A percentile compares a stretch with the other conserved stretches of the same genome.
phyloP scores from a whole-genome alignment of 2,329 filamentous ascomycete genomes.

The Lojkania enalia region DNA sequence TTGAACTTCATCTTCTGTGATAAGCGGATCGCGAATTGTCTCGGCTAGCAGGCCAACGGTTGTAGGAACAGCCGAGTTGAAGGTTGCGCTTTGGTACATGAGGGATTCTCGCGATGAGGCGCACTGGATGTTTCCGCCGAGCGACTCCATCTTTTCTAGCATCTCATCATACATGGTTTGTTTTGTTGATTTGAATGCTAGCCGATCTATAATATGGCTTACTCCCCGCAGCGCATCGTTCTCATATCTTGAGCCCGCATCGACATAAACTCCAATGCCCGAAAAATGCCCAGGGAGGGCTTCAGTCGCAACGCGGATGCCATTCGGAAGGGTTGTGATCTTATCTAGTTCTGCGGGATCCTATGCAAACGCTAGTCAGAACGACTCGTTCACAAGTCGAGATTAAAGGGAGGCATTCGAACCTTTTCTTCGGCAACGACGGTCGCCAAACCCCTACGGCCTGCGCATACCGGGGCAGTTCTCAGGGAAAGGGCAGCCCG shows the following conservation, averaged over 20 bases:
- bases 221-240: slow-evolving; percentile 81
- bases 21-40: slow-evolving; percentile 82
- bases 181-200: slow-evolving; percentile 89
- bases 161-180: slow-evolving; percentile 76
- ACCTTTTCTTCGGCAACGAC: slow-evolving; percentile 43
- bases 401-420: slow-evolving; percentile 9
- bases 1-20: slow-evolving; percentile 83
- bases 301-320: slow-evolving; percentile 91
- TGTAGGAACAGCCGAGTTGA: slow-evolving; percentile 86
- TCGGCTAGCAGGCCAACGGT: slow-evolving; percentile 87
- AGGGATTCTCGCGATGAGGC: slow-evolving; percentile 91
- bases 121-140: slow-evolving; percentile 96
- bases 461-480: slow-evolving; percentile 21
- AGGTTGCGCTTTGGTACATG: slow-evolving; percentile 98
- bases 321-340: slow-evolving; percentile 88
- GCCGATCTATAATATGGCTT: slow-evolving; percentile 92
- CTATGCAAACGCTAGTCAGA: slow-evolving; percentile 44
- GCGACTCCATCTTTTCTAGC: slow-evolving; percentile 80
- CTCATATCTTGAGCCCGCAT: slow-evolving; percentile 93
- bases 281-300: slow-evolving; percentile 93
- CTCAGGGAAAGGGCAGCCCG: slow-evolving; percentile 23
- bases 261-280: slow-evolving; percentile 92
- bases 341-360: slow-evolving; percentile 86
- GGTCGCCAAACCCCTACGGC: slow-evolving; percentile 34
- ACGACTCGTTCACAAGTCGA: slow-evolving; percentile 7